Evolutionary conservation across 176 grass and related monocot genomes (phyloP).

Genomic region (Zoysia pacifica): DNA sequence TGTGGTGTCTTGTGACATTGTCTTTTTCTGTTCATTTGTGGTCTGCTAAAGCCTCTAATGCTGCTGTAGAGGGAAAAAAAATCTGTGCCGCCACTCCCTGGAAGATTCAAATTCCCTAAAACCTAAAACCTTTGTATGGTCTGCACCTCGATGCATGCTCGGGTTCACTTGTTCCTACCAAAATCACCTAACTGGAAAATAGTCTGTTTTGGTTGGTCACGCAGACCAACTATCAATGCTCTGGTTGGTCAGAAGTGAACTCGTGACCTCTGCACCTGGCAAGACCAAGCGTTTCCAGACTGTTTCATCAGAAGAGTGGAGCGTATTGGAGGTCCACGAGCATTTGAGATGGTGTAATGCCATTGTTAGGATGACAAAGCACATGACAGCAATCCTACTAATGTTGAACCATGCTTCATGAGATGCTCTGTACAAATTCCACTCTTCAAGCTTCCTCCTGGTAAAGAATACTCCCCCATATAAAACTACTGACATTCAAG

Average conservation of each 20-base stretch:
- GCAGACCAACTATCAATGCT: too few species aligned
- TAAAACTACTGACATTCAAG: not conserved
- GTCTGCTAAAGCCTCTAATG: not conserved
- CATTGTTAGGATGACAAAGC: too few species aligned
- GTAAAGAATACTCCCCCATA: not conserved
- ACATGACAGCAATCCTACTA: too few species aligned
- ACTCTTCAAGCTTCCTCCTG: not conserved
- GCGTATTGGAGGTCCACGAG: not conserved
- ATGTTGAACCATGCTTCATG: too few species aligned
- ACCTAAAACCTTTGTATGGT: too few species aligned
- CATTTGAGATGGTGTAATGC: not conserved
- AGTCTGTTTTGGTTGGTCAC: too few species aligned
- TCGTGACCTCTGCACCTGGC: not conserved
- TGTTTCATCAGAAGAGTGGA: not conserved
- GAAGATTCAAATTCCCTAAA: not conserved
- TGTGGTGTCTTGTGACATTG: not conserved
- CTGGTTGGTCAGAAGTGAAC: not conserved
- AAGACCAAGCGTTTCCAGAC: not conserved
- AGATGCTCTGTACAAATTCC: not conserved
- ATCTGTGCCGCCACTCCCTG: not conserved
- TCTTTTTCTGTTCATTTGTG: not conserved
- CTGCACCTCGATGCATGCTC: too few species aligned
- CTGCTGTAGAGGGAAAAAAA: not conserved
- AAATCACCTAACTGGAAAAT: too few species aligned
- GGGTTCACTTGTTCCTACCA: too few species aligned